phyloP scores from a whole-genome alignment of 805 yeast species.

The Saccharomycopsis microspora region DNA sequence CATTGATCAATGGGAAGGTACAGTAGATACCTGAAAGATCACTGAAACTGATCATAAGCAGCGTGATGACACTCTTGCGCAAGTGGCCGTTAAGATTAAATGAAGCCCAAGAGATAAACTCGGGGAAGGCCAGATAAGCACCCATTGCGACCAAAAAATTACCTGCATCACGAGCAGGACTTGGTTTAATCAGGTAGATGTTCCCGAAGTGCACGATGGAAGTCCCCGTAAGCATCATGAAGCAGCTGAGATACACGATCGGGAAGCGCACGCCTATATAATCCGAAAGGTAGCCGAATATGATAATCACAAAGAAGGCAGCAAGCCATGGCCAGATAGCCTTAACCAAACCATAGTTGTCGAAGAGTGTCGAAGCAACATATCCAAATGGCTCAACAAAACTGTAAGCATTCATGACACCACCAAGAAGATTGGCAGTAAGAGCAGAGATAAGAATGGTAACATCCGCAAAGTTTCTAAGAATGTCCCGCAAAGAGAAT shows the following conservation, averaged over 20 bases:
- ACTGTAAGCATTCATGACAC: conserved; percentile 70
- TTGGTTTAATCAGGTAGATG: conserved; percentile 30
- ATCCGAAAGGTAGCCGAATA: conserved; percentile 42
- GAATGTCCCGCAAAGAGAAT: conserved; percentile 33
- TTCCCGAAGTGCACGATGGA: conserved; percentile 23
- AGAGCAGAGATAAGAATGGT: conserved; percentile 45
- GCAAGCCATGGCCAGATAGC: conserved; percentile 1
- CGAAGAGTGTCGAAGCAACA: background rate
- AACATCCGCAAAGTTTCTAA: conserved; percentile 44
- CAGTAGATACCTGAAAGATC: conserved; percentile 62
- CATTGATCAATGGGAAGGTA: conserved; percentile 28
- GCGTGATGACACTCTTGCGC: conserved; percentile 46
- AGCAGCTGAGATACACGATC: conserved; percentile 18
- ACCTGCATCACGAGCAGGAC: conserved; percentile 43
- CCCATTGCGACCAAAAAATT: conserved; percentile 51
- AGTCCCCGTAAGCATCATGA: conserved; percentile 37
- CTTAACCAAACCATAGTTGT: background rate
- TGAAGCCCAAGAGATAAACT: conserved; percentile 54
- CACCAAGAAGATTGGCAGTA: conserved; percentile 42
- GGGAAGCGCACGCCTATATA: conserved; percentile 24
- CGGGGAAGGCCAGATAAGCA: conserved; percentile 52
- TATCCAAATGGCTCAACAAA: conserved; percentile 43
- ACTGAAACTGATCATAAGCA: conserved; percentile 57
- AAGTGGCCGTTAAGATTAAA: conserved; percentile 53
- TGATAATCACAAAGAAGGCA: background rate